Evolutionary conservation across 345 rosid genomes (phyloP).

Genomic region (Murraya koenigii): DNA sequence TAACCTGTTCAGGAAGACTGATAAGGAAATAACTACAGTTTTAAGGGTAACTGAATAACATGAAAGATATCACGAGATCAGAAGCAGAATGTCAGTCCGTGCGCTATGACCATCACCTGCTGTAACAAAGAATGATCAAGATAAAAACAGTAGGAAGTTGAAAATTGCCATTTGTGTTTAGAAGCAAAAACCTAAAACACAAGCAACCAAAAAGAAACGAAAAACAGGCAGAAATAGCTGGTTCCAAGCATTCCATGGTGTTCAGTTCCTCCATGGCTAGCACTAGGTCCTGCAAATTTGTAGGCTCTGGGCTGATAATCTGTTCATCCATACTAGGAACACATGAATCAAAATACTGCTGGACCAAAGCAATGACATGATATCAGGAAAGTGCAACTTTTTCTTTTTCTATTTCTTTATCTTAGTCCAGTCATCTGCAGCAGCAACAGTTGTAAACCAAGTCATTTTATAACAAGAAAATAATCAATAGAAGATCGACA

Average conservation of each 20-base stretch:
- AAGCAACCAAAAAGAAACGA: neutral
- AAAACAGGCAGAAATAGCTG: neutral
- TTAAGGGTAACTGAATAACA: slow-evolving; percentile 9
- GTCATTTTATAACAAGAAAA: neutral
- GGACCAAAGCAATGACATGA: neutral
- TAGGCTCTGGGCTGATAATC: neutral
- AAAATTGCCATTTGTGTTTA: neutral
- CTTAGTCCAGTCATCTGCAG: neutral
- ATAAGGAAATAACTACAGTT: slow-evolving; percentile 11
- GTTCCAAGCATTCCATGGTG: neutral
- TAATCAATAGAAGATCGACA: neutral
- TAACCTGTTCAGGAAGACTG: neutral
- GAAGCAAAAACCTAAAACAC: neutral
- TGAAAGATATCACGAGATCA: neutral
- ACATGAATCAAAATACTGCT: neutral
- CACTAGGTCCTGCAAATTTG: neutral
- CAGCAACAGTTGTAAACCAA: neutral
- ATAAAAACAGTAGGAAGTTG: neutral
- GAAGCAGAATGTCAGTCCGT: neutral
- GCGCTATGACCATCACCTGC: neutral
- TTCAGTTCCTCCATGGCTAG: too few relatives aligned
- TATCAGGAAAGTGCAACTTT: neutral
- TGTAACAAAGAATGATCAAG: neutral
- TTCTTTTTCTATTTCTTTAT: too few relatives aligned
- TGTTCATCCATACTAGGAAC: neutral